Base-by-base conservation (phyloP, 768 basidiomycete species). In the Hygrophorus russula region DNA sequence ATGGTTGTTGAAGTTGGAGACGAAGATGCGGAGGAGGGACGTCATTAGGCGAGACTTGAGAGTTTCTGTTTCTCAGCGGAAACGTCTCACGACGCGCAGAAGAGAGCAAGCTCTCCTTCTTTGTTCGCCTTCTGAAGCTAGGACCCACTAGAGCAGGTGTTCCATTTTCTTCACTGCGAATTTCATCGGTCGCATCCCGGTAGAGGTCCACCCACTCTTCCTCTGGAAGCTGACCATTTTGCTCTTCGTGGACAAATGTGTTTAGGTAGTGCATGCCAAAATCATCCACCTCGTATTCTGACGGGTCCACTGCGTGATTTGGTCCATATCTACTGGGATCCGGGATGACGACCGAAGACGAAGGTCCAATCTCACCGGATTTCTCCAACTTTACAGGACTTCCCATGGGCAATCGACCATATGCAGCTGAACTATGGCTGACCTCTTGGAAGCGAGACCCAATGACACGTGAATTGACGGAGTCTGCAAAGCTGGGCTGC, bases 361-460 rank as follows among this genome's bases (percentile, higher is more conserved):
- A 55, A 20, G 72, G 68, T 3, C 68, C 66, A 12, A 74, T 56
- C 44, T 73, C 67, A 8, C 76, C 79, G 14, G 63, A 56, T 49
- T 73, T 65, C 48, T 74, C 74, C 19, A 74, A 59, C 9, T 68
- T 63, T 28, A 82, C 65, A 37, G 69, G 74, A 49, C 70, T 80
- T 11, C 78, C 80, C 4, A 80, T 56, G 1, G 78, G 76, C 12
- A 83, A 56, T n/a, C 69, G 74, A 6, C 75, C 76, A 41, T 74
- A 72, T 7, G 70, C 63, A 10, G 62, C 58, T 5, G 79, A 79
- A 54, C 77, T 71, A 27, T 76, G 69, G 51, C 77, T 76, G 39
- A 80, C 73, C 56, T 89, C 86, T 54, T 80, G 74, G 56, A 87
- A 85, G 31, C 78, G 72, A 50, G 78, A 78, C 2, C 81, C 82